Base-by-base conservation (phyloP, 805 yeast genomes). In the Kregervanrija pseudodelftensis region DNA sequence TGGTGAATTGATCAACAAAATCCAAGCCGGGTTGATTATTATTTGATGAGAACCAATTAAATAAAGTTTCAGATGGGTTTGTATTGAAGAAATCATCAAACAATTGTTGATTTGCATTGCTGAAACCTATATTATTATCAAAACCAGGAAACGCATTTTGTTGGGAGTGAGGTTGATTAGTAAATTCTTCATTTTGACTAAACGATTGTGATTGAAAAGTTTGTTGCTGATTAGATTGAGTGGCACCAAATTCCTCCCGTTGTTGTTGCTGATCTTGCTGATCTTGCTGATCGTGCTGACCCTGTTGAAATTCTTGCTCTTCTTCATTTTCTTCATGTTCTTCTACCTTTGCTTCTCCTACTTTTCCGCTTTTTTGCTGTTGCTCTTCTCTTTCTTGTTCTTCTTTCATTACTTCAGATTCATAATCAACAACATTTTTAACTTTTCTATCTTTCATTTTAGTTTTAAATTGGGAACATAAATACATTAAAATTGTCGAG, bases 1-100 rank as follows among this genome's bases (percentile, higher is more conserved):
- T 86, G 0, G 91, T 83, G 81, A 89, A 84, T 2, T 87, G 87
- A 34, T 81, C 90, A 30, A 82, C 82, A 51, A 77, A 77, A 44
- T 76, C 80, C 40, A 77, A 57, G 12, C 82, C 82, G 16, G 76
- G 69, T 38, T 72, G 68, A 41, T 68, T 73, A 37, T 50, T 48
- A 48, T 73, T 72, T 35, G 52, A 46, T 36, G 72, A 59, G 45
- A 76, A 75, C 77, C 79, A 76, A 48, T 75, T 75, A 37, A 73
- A 67, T 11, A 75, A 49, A 4, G 61, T 57, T 31, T 66, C 69
- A 9, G 67, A 59, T 3, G 67, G 68, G 35, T 61, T 55, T 5
- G 64, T 52, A 41, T 54, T 56, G 43, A 62, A 61, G 37, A 57
- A 55, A 34, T 63, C 63, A 50, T 64, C 67, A 43, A 60, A 64